Base-by-base conservation (phyloP, 805 yeast species). In the Maudiozyma barnettii region DNA sequence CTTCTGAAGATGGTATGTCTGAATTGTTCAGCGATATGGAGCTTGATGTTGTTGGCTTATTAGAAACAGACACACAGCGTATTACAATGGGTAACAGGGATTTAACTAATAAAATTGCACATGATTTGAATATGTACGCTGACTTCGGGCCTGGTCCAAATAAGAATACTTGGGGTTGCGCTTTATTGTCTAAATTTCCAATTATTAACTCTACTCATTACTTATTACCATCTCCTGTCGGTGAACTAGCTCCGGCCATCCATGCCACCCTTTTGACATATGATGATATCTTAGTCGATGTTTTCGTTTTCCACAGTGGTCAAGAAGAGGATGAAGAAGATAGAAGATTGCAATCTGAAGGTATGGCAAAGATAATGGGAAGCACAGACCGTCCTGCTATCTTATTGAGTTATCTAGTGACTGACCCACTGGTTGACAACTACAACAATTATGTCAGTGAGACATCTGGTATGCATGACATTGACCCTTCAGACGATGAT, bases 91-190 rank as follows among this genome's bases (percentile, higher is more conserved):
- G 99, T 45, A 88, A 90, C 69, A 77, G 99, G 59, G 99, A 93
- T 61, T 72, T 91, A 58, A 89, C 97, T 0, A 96, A 87, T 69
- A 79, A 81, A 54, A 69, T 93, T 46, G 96, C 96, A 1, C 95
- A 89, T 65, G 95, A 91, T 56, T 73, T 93, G 55, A 91, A 87
- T 39, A 88, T 88, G 91, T 93, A 93, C 62, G 90, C 82, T 20
- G 99, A 93, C 65, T 93, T 81, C 62, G 99, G 99, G 7, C 99
- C 99, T 7, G 96, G 97, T 13, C 97, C 98, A 46, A 87, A 89
- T 64, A 84, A 90, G 65, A 98, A 93, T 69, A 93, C 99, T 0
- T 93, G 99, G 99, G 99, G 99, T 39, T 84, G 90, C 44, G 93
- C 93, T 1, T 72, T 93, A 51, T 71, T 93, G 54, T 90, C 97